Evolutionary conservation across 1,284 basidiomycete species (phyloP), one percentile per base, ranked within the genome.

Genomic region (Rhodofomes roseus): DNA sequence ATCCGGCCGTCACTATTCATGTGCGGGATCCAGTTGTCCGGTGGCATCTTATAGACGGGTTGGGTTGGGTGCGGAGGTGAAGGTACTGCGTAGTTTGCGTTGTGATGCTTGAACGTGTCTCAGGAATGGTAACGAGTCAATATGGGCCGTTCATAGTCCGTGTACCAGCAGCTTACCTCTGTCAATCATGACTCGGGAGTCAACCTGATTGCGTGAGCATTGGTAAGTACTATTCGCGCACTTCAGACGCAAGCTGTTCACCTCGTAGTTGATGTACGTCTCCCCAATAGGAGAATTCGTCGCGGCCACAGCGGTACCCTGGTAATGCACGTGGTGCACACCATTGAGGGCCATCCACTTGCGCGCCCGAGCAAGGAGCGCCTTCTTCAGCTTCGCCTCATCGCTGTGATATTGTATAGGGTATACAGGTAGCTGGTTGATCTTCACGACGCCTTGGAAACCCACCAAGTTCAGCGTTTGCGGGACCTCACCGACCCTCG

Each of bases 271-370:
- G 50, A 78, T 57, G 18, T 77, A 36, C 59, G 74, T 76, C 41
- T 72, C 71, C 6, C 62, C 68, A 2, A 61, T 62, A 9, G 18
- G 34, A 1, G 41, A 34, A 6, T 29, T n/a, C 2, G 51, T 20
- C 16, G 55, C 9, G 8, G 29, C 58, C 18, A 76, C 78, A 25
- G 79, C 82, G 37, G 79, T 74, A 0, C 82, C 84, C 22, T 74
- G 72, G 66, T 81, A 86, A 60, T 82, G 74, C 67, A 78, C 79
- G 65, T 86, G 84, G 59, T 84, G 81, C 14, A 82, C 69, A 1
- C 82, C 83, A 29, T 75, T 77, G 37, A 84, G 63, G 0, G 66
- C 68, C 18, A 74, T 64, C 82, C 85, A 86, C 64, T 80, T 82
- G 69, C 73, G 75, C 4, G 84, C 85, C 16, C 85, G 72, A 44